Percentiles rank a stretch among this genome's conserved stretches.
phyloP scores from a whole-genome alignment of 2,329 filamentous ascomycete species.

The Allantophomopsis lycopodina region DNA sequence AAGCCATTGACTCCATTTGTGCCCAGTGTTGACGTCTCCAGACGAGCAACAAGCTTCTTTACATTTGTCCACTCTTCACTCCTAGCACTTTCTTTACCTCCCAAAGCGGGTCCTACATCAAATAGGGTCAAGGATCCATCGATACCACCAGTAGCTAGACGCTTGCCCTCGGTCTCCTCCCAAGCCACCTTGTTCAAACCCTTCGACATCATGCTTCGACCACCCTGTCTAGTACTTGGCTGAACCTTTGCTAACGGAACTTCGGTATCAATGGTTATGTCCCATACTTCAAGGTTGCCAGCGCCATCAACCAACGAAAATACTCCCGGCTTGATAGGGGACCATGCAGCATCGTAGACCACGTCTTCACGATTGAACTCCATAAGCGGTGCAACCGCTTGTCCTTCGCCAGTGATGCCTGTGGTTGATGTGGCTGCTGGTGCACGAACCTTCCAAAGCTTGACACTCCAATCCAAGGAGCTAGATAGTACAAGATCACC shows the following conservation, averaged over 20 bases:
- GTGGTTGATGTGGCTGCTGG: slow-evolving; percentile 57
- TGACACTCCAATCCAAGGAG: slow-evolving; percentile 92
- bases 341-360: slow-evolving; percentile 94
- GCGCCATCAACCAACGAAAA: slow-evolving; percentile 92
- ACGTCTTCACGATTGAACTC: slow-evolving; percentile 92
- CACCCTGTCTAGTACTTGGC: slow-evolving; percentile 52
- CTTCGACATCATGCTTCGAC: slow-evolving; percentile 59
- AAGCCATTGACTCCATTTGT: slow-evolving; percentile 11
- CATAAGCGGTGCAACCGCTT: slow-evolving; percentile 58
- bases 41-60: slow-evolving; percentile 71
- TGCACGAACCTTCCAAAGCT: slow-evolving; percentile 86
- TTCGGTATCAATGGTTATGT: slow-evolving; percentile 83
- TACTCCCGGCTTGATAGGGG: slow-evolving; percentile 82
- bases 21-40: slow-evolving; percentile 36
- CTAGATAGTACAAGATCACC: slow-evolving; percentile 88
- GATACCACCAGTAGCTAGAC: slow-evolving; percentile 80
- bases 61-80: slow-evolving; percentile 88
- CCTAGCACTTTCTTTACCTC: slow-evolving; percentile 71
- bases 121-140: slow-evolving; percentile 87
- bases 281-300: slow-evolving; percentile 88
- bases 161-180: slow-evolving; percentile 80
- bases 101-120: slow-evolving; percentile 71
- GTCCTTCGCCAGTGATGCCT: slow-evolving; percentile 27
- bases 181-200: slow-evolving; percentile 91
- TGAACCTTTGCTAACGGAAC: slow-evolving; percentile 74